Conservation (phyloP, 1,139 yeast species). For the Wickerhamomyces sp. region DNA sequence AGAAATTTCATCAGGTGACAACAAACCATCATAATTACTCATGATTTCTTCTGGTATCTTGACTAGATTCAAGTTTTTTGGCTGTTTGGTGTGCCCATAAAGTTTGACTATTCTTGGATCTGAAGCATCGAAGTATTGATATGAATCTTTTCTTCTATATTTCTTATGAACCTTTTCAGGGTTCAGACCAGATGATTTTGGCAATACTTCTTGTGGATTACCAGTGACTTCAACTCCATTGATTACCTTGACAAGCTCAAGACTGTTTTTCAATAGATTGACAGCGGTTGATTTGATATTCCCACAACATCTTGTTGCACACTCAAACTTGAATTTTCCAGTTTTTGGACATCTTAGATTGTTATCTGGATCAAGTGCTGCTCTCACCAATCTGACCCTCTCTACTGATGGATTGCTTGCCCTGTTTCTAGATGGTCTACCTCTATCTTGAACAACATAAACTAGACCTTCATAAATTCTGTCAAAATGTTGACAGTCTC, state of each 20-base stretch:
- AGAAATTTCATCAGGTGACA: no score
- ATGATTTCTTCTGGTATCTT: no score
- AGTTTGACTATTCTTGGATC: background rate
- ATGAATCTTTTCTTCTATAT: no score
- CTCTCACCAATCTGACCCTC: background rate
- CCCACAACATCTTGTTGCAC: background rate
- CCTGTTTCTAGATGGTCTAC: slow-evolving; percentile 4
- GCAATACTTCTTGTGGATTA: background rate
- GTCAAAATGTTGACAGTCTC: slow-evolving; percentile 4
- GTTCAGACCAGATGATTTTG: background rate
- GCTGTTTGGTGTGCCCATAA: no score
- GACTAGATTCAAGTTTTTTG: no score
- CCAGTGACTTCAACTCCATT: background rate
- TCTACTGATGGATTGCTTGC: background rate
- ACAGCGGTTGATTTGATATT: background rate
- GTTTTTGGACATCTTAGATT: background rate
- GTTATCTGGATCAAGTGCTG: background rate
- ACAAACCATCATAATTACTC: no score
- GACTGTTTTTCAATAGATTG: background rate
- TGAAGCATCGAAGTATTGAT: background rate
- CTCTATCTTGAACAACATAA: slow-evolving; percentile 7
- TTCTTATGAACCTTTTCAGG: no score
- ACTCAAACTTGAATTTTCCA: background rate
- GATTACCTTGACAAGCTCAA: background rate
- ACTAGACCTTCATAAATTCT: background rate